A percentile compares a stretch with the other conserved stretches of the same genome.
Evolutionary conservation across 805 yeast genomes (phyloP).

Genomic region (Scheffersomyces coipomensis): DNA sequence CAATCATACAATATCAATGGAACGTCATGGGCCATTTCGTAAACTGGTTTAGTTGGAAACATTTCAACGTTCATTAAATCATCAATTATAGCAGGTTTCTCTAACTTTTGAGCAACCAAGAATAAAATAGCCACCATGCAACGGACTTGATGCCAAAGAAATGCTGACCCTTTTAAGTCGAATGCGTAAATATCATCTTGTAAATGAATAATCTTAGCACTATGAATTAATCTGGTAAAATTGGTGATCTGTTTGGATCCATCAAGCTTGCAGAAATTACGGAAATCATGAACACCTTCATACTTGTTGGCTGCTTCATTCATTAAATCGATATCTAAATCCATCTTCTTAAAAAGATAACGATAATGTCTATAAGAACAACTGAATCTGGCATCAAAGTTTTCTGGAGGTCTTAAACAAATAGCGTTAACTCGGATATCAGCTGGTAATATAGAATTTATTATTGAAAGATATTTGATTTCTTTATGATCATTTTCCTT

Average conservation of each 20-base stretch:
- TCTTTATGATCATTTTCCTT: constrained; percentile 62
- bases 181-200: constrained; percentile 57
- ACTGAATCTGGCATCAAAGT: constrained; percentile 90
- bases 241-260: constrained; percentile 90
- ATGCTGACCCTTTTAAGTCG: constrained; percentile 84
- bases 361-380: constrained; percentile 84
- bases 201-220: constrained; percentile 45
- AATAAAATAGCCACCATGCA: constrained; percentile 88
- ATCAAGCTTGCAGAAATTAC: constrained; percentile 93
- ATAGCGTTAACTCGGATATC: constrained; percentile 84
- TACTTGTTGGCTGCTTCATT: constrained; percentile 58
- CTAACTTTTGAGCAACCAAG: constrained; percentile 76
- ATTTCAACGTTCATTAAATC: constrained; percentile 57
- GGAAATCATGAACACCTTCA: constrained; percentile 81
- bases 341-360: constrained; percentile 64
- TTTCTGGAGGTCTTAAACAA: constrained; percentile 77
- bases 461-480: constrained; percentile 68
- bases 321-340: constrained; percentile 68
- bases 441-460: constrained; percentile 75
- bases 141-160: constrained; percentile 96
- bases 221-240: constrained; percentile 61
- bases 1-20: constrained; percentile 90
- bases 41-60: constrained; percentile 69
- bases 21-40: constrained; percentile 85
- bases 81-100: constrained; percentile 54